These are phyloP conservation scores for Saccharomycopsis crataegensis DNA, from an alignment of 1,139 yeast species.

Conservation along the genomic window DNA sequence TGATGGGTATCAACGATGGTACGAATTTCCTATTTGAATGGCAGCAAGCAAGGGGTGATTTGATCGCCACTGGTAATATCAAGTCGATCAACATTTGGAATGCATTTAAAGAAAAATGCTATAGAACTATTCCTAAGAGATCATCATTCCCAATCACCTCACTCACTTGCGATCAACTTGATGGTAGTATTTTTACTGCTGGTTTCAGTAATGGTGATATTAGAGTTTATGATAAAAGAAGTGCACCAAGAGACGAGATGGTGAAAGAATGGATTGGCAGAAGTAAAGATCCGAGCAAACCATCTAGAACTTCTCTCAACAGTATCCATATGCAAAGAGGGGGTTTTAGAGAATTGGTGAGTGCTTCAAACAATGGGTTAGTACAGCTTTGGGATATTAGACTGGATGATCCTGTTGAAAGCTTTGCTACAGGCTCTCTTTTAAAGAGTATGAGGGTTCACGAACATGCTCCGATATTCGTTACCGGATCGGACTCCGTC, in stretches of 20 bases:
- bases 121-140: conserved; percentile 83
- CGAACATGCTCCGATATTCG: conserved; percentile 92
- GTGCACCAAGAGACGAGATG: conserved; percentile 81
- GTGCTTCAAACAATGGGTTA: conserved; percentile 77
- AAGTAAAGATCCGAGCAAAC: conserved; percentile 22
- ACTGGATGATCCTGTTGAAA: conserved; percentile 57
- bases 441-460: conserved; percentile 39
- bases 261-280: conserved; percentile 66
- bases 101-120: conserved; percentile 86
- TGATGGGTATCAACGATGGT: conserved; percentile 70
- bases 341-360: conserved; percentile 82
- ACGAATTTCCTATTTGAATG: conserved; percentile 87
- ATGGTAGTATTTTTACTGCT: conserved; percentile 85
- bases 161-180: conserved; percentile 89
- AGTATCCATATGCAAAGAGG: conserved; percentile 96
- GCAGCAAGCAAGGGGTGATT: conserved; percentile 93
- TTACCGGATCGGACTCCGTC: conserved; percentile 78
- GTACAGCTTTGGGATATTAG: conserved; percentile 91
- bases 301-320: conserved; percentile 54
- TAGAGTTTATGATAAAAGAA: conserved; percentile 83
- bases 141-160: conserved; percentile 86
- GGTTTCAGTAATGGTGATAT: conserved; percentile 93
- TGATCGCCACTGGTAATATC: conserved; percentile 92
- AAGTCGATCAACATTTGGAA: conserved; percentile 92
- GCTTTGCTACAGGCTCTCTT: conserved; percentile 36